Conservation (phyloP, 805 yeast species). For the Brettanomyces anomalus region DNA sequence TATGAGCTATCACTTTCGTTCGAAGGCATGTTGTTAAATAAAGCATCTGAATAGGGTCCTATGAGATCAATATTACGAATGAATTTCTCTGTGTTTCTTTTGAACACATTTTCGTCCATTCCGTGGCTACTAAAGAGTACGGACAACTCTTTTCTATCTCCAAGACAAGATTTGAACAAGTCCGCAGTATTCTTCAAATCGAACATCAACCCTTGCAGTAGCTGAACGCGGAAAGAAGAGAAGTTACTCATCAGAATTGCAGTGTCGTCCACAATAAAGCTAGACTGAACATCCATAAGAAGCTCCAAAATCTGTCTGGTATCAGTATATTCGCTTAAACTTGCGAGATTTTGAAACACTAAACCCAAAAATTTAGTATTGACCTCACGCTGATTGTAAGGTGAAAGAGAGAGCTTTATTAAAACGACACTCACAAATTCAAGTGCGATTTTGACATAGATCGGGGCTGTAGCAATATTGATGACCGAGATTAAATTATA, state of each 20-base stretch:
- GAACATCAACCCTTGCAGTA: conserved; percentile 7
- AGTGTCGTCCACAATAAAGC: conserved; percentile 2
- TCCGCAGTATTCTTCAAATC: conserved; percentile 6
- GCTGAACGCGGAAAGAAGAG: conserved; percentile 1
- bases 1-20: no score
- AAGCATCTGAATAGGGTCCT: neutral
- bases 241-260: conserved; percentile 3
- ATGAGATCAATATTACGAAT: conserved; percentile 1
- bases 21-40: neutral
- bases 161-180: conserved; percentile 1
- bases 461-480: conserved; percentile 12
- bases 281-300: conserved; percentile 5
- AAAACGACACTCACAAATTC: conserved; percentile 13
- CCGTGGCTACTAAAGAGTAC: neutral
- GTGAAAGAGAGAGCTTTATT: conserved; percentile 9
- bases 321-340: conserved; percentile 9
- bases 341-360: conserved; percentile 8
- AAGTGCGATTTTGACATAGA: conserved; percentile 14
- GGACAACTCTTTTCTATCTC: neutral
- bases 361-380: conserved; percentile 3
- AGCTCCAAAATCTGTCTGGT: conserved; percentile 8
- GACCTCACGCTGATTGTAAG: conserved; percentile 1
- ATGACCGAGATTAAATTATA: conserved; percentile 4
- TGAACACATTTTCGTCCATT: neutral
- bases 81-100: neutral